phyloP scores from a whole-genome alignment of 257 asterid genomes.

The Ilex aquifolium region DNA sequence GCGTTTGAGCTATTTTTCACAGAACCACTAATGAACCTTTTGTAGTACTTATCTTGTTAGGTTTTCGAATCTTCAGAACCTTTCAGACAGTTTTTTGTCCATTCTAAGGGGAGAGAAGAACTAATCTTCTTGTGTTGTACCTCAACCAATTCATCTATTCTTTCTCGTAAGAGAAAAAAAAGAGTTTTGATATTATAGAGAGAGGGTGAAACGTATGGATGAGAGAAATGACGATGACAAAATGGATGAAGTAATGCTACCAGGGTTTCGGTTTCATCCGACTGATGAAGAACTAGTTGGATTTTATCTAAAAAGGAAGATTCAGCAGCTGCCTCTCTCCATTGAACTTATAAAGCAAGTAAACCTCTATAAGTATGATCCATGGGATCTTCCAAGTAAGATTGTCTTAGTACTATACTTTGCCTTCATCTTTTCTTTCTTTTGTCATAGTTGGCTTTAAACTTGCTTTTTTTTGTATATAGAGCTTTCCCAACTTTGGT shows the following conservation, averaged over 20 bases:
- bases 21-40: no score
- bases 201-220: conserved; percentile 18
- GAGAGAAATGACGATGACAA: conserved; percentile 25
- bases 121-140: neutral
- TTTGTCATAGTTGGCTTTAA: no score
- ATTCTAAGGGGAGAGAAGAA: neutral
- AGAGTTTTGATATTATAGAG: neutral
- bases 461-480: no score
- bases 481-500: no score
- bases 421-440: no score
- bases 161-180: no score
- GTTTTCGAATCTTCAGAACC: no score
- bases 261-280: conserved; percentile 95
- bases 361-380: conserved; percentile 88
- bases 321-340: conserved; percentile 67
- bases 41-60: no score
- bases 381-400: conserved; percentile 99
- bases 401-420: neutral
- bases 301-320: conserved; percentile 78
- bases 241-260: conserved; percentile 61
- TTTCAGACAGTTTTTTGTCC: no score
- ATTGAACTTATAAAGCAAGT: conserved; percentile 87
- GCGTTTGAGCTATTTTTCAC: neutral
- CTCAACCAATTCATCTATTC: no score
- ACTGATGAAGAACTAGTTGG: conserved; percentile 95